phyloP scores from a whole-genome alignment of 2,329 filamentous ascomycete genomes.

The Fusarium irregulare region DNA sequence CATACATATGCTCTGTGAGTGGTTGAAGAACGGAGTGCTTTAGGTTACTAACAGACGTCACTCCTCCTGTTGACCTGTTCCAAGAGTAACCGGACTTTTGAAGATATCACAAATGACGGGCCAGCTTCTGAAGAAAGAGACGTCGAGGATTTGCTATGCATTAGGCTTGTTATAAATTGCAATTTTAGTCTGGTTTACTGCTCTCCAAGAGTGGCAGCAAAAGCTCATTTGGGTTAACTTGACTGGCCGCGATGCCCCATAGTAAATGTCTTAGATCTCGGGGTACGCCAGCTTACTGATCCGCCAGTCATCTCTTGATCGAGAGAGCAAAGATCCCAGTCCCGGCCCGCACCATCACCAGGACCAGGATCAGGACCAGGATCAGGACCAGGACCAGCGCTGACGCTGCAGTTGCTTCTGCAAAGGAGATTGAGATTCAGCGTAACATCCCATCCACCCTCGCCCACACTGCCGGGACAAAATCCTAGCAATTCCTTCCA shows the following conservation, averaged over 20 bases:
- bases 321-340: not conserved
- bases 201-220: conserved; percentile 23
- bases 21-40: not conserved
- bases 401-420: conserved; percentile 24
- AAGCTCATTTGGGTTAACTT: not conserved
- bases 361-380: not conserved
- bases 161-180: not conserved
- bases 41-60: not conserved
- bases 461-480: conserved; percentile 27
- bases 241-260: conserved; percentile 8
- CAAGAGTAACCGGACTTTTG: not conserved
- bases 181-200: not conserved
- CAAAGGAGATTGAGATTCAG: conserved; percentile 5
- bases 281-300: conserved; percentile 24
- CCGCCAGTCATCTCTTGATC: conserved; percentile 18
- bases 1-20: not conserved
- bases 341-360: not conserved
- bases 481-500: not conserved
- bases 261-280: conserved; percentile 39
- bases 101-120: not conserved
- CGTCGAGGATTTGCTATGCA: not conserved
- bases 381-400: not conserved
- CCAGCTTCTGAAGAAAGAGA: not conserved
- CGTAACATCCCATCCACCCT: not conserved
- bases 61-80: not conserved